These are phyloP conservation scores for Flueggea neowawraea DNA, from an alignment of 441 rosid genomes.

Conservation along the genomic window DNA sequence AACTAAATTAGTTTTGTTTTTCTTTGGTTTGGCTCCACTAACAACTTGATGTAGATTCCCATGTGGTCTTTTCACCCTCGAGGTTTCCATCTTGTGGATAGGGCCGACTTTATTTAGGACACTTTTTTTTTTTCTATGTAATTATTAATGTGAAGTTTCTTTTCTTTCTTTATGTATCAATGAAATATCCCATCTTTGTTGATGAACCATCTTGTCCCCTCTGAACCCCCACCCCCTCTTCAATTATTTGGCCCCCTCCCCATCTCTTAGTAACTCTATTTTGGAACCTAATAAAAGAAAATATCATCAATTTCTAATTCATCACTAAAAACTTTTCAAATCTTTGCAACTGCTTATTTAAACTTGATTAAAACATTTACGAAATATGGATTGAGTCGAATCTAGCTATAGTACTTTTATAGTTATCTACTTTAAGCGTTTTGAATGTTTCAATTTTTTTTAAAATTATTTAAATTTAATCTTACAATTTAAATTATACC, in stretches of 20 bases:
- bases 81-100: slow-evolving; percentile 15
- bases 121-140: neutral
- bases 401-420: too few species aligned
- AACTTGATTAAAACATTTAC: too few species aligned
- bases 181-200: slow-evolving; percentile 19
- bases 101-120: slow-evolving; percentile 15
- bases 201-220: slow-evolving; percentile 34
- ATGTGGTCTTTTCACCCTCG: slow-evolving; percentile 2
- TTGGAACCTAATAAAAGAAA: too few species aligned
- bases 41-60: neutral
- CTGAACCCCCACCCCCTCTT: slow-evolving; percentile 13
- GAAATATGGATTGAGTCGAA: too few species aligned
- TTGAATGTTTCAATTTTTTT: too few species aligned
- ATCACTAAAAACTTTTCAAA: too few species aligned
- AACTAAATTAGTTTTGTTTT: too few species aligned
- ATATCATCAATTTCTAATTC: too few species aligned
- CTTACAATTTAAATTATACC: too few species aligned
- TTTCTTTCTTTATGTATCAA: neutral
- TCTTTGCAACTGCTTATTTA: too few species aligned
- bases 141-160: slow-evolving; percentile 21
- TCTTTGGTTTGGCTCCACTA: neutral
- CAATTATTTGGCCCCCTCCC: slow-evolving; percentile 26
- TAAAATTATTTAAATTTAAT: too few species aligned
- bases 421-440: too few species aligned
- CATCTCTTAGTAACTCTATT: neutral